These are phyloP conservation scores for Diaporthe humulicola DNA, from an alignment of 2,329 filamentous ascomycete species.

Conservation along the genomic window DNA sequence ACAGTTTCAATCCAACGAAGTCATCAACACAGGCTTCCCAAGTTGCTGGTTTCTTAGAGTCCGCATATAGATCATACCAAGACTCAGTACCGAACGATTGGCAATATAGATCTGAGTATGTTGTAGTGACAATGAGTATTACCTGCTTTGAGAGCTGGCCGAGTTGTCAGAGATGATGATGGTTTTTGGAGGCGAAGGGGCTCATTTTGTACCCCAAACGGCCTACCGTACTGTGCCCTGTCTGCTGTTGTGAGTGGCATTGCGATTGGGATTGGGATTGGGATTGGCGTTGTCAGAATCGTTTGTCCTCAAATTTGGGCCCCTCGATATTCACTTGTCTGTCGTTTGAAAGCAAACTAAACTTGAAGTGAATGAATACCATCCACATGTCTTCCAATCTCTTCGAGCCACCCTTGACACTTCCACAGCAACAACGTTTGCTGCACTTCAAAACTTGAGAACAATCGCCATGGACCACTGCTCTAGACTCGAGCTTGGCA, in stretches of 20 bases:
- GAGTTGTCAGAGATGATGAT: too few relatives aligned
- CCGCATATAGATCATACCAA: not conserved
- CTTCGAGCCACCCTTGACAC: not conserved
- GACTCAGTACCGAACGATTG: too few relatives aligned
- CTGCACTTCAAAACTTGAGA: not conserved
- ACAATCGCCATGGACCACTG: not conserved
- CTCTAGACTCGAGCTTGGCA: not conserved
- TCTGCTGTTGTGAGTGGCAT: too few relatives aligned
- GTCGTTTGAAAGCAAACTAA: not conserved
- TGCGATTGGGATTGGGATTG: too few relatives aligned
- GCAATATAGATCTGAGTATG: too few relatives aligned
- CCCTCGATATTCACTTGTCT: not conserved
- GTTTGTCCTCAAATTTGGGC: too few relatives aligned
- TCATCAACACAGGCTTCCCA: too few relatives aligned
- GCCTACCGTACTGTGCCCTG: too few relatives aligned
- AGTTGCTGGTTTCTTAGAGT: too few relatives aligned
- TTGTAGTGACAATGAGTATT: not conserved
- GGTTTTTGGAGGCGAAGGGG: not conserved
- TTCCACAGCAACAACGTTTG: not conserved
- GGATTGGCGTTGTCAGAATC: not conserved
- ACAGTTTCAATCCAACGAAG: too few relatives aligned
- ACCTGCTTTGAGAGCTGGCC: not conserved
- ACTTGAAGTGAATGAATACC: not conserved
- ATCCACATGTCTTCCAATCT: not conserved
- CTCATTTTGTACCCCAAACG: not conserved